phyloP scores from a whole-genome alignment of 2,329 filamentous ascomycete species.

The Pestalotiopsis sp. region DNA sequence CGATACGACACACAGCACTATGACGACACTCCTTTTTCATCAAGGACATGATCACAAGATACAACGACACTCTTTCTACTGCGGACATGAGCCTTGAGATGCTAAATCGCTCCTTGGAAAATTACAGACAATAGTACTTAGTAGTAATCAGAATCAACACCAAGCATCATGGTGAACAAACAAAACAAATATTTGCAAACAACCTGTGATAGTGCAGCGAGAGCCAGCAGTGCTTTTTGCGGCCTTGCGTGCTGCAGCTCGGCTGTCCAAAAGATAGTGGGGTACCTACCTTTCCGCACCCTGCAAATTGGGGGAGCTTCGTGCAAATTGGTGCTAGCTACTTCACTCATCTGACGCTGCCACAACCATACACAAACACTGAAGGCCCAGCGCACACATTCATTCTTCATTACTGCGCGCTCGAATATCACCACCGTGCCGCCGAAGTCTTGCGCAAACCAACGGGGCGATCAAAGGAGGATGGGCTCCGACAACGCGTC shows the following conservation, averaged over 20 bases:
- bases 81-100: not conserved
- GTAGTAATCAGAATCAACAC: not conserved
- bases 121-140: not conserved
- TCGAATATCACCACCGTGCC: not conserved
- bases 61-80: not conserved
- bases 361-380: too few relatives aligned
- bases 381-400: too few relatives aligned
- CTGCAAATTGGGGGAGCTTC: too few relatives aligned
- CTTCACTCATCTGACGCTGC: too few relatives aligned
- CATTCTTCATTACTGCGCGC: not conserved
- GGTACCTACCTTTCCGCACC: too few relatives aligned
- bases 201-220: too few relatives aligned
- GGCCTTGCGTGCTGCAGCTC: too few relatives aligned
- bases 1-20: not conserved
- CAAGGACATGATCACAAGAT: not conserved
- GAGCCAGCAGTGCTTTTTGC: too few relatives aligned
- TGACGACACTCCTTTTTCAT: not conserved
- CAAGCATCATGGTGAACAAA: too few relatives aligned
- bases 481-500: conserved; percentile 12
- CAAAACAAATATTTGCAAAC: too few relatives aligned
- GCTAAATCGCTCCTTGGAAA: not conserved
- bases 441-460: not conserved
- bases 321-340: too few relatives aligned
- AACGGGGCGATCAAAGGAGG: not conserved
- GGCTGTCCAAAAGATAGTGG: too few relatives aligned